Conservation (phyloP, 108 stramenopile genomes). For the Conticribra weissflogii region DNA sequence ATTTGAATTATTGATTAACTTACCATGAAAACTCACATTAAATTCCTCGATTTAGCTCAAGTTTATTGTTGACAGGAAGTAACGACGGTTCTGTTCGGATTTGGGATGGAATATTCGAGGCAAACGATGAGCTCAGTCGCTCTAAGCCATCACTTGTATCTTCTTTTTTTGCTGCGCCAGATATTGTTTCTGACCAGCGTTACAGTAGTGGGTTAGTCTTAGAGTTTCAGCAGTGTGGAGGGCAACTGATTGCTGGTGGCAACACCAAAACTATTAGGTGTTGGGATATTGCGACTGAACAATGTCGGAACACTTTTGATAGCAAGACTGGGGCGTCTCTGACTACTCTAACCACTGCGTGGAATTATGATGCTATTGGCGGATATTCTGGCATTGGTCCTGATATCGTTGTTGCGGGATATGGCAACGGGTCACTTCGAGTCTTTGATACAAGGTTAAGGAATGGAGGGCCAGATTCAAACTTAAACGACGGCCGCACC, state of each 20-base stretch:
- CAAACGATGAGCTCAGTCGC: slow-evolving; percentile 54
- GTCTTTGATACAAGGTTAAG: slow-evolving; percentile 86
- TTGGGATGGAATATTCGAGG: slow-evolving; percentile 61
- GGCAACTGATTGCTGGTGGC: slow-evolving; percentile 85
- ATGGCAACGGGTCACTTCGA: slow-evolving; percentile 84
- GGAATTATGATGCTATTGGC: slow-evolving; percentile 54
- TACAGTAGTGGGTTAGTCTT: slow-evolving; percentile 82
- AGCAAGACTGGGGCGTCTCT: slow-evolving; percentile 66
- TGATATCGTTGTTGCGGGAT: slow-evolving; percentile 85
- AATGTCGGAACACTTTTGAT: slow-evolving; percentile 54
- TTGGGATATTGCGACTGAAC: slow-evolving; percentile 94
- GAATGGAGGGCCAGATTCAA: slow-evolving; percentile 17
- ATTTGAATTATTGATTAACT: too few species aligned
- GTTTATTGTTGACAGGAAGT: slow-evolving; percentile 86
- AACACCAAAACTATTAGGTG: slow-evolving; percentile 68
- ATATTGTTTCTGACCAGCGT: slow-evolving; percentile 66
- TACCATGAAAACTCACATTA: too few species aligned
- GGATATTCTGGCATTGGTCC: slow-evolving; percentile 69
- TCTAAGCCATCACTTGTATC: slow-evolving; percentile 68
- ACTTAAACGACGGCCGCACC: slow-evolving; percentile 15
- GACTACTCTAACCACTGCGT: slow-evolving; percentile 86
- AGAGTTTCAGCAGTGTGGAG: slow-evolving; percentile 84
- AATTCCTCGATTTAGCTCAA: slow-evolving; percentile 37
- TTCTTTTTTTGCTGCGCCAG: slow-evolving; percentile 87
- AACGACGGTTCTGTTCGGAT: slow-evolving; percentile 94